Conservation (phyloP, 208 protist genomes). For the Sergeia podlipaevii region DNA sequence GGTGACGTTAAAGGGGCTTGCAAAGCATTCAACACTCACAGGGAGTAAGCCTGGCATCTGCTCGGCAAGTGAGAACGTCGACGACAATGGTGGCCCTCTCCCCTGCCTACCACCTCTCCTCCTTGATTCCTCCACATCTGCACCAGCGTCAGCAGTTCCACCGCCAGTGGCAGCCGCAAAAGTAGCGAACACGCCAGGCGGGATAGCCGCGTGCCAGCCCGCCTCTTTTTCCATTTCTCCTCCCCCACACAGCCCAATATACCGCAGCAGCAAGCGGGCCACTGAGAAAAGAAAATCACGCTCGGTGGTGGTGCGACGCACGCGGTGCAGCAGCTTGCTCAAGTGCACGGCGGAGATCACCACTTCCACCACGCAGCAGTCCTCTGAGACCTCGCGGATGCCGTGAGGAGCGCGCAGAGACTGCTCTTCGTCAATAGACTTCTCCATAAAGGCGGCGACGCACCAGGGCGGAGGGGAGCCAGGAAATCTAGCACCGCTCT, state of each 20-base stretch:
- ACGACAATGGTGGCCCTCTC: not conserved
- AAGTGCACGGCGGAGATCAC: slow-evolving; percentile 7
- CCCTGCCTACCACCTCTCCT: no score
- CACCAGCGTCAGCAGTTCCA: no score
- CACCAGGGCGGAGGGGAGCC: no score
- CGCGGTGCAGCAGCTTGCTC: not conserved
- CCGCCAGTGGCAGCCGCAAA: slow-evolving; percentile 11
- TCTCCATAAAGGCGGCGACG: no score
- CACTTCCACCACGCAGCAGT: no score
- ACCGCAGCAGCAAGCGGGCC: slow-evolving; percentile 29
- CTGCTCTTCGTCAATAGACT: no score
- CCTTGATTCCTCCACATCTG: no score
- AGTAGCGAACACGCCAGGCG: slow-evolving; percentile 17
- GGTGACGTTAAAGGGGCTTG: slow-evolving; percentile 39
- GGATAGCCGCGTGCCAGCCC: slow-evolving; percentile 34
- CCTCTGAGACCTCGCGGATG: no score
- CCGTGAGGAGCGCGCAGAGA: no score
- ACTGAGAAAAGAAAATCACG: slow-evolving; percentile 14
- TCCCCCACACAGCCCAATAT: slow-evolving; percentile 22
- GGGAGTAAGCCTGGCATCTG: no score
- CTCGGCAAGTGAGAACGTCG: no score
- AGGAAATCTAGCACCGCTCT: no score
- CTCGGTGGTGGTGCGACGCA: not conserved
- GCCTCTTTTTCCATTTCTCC: slow-evolving; percentile 23
- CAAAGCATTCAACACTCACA: slow-evolving; percentile 31